These are phyloP conservation scores for Aotearoamyces nothofagi DNA, from an alignment of 2,329 filamentous ascomycete genomes.

Conservation along the genomic window DNA sequence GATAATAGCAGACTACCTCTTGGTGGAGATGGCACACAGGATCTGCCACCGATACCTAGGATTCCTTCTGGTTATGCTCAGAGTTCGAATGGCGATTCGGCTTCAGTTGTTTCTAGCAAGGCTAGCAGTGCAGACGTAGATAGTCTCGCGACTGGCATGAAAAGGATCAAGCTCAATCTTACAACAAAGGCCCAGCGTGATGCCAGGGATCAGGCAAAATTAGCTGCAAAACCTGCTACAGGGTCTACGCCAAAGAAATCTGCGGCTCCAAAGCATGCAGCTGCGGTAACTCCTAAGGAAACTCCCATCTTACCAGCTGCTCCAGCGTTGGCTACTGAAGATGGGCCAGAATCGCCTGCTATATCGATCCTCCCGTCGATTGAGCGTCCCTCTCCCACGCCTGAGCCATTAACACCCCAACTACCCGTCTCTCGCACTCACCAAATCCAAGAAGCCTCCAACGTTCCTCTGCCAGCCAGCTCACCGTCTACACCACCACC, in stretches of 20 bases:
- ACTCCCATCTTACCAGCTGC: background rate
- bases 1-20: background rate
- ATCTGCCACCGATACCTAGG: background rate
- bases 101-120: background rate
- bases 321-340: background rate
- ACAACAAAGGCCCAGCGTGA: constrained; percentile 41
- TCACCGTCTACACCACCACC: constrained; percentile 8
- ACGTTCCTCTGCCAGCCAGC: constrained; percentile 12
- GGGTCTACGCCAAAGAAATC: constrained; percentile 3
- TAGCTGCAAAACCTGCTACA: constrained; percentile 5
- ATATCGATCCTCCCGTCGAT: background rate
- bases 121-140: constrained; percentile 27
- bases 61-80: constrained; percentile 4
- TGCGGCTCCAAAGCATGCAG: constrained; percentile 3
- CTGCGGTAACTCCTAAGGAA: constrained; percentile 2
- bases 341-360: background rate
- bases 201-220: constrained; percentile 25
- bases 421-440: constrained; percentile 5
- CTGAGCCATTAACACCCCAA: constrained; percentile 1
- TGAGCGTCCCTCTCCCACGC: constrained; percentile 1
- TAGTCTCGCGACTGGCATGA: constrained; percentile 40
- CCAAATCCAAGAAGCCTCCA: constrained; percentile 9
- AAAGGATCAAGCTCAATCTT: constrained; percentile 46
- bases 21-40: background rate
- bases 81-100: background rate